A percentile compares a stretch with the other conserved stretches of the same genome.
phyloP scores from a whole-genome alignment of 129 eudicot species.

The Flaveria sonorensis region DNA sequence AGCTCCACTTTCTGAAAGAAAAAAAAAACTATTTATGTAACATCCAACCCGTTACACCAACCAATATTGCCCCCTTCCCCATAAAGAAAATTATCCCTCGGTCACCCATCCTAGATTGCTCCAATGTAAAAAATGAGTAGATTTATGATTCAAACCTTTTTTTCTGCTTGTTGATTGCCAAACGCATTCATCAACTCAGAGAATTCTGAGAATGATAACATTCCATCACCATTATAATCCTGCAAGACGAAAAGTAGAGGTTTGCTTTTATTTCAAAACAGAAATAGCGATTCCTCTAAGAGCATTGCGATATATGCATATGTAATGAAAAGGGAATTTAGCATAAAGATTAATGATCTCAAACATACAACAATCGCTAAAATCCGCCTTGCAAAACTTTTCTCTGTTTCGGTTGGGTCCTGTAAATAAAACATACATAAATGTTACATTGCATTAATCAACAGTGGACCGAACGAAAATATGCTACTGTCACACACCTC shows the following conservation, averaged over 20 bases:
- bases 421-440: conserved; percentile 29
- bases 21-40: conserved; percentile 3
- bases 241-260: conserved; percentile 34
- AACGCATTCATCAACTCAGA: conserved; percentile 79
- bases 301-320: not conserved
- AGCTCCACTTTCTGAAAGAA: conserved; percentile 82
- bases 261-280: not conserved
- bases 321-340: not conserved
- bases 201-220: conserved; percentile 71
- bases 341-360: conserved; percentile 6
- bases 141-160: conserved; percentile 57
- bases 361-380: conserved; percentile 76
- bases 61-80: not conserved
- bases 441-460: not conserved
- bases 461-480: not conserved
- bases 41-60: conserved; percentile 3
- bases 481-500: conserved; percentile 52
- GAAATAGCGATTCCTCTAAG: not conserved
- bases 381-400: conserved; percentile 75
- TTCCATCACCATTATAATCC: conserved; percentile 86
- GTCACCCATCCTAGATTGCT: not conserved
- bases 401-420: conserved; percentile 94
- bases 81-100: too few species aligned
- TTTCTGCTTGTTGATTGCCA: conserved; percentile 82
- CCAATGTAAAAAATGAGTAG: not conserved